phyloP scores from a whole-genome alignment of 805 yeast genomes.

The Grigorovia humatica region DNA sequence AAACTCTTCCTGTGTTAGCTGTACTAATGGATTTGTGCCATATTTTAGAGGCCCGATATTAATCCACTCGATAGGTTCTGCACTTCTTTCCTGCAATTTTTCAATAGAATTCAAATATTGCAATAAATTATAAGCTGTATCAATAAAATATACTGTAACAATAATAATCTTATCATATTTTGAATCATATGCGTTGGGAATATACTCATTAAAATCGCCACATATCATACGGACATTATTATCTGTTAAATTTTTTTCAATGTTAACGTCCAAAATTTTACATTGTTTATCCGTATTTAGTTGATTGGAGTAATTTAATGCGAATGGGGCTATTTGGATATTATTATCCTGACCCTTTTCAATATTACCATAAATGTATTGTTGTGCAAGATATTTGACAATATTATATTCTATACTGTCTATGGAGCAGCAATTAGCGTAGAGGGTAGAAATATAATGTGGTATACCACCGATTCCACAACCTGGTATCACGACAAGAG shows the following conservation, averaged over 20 bases:
- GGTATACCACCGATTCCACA: slow-evolving; percentile 78
- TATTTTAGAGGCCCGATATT: slow-evolving; percentile 89
- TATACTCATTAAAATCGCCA: slow-evolving; percentile 57
- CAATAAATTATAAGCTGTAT: slow-evolving; percentile 82
- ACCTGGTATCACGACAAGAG: slow-evolving; percentile 70
- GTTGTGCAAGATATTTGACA: slow-evolving; percentile 62
- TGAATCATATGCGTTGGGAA: slow-evolving; percentile 12
- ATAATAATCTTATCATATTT: slow-evolving; percentile 41
- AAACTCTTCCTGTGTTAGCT: slow-evolving; percentile 65
- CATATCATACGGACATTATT: slow-evolving; percentile 28
- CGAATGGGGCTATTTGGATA: slow-evolving; percentile 36
- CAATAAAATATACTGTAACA: slow-evolving; percentile 70
- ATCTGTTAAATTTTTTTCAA: slow-evolving; percentile 32
- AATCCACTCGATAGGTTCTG: slow-evolving; percentile 60
- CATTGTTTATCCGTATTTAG: slow-evolving; percentile 36
- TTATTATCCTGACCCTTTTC: slow-evolving; percentile 1
- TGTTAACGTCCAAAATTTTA: slow-evolving; percentile 25
- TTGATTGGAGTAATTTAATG: slow-evolving; percentile 66
- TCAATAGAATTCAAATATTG: slow-evolving; percentile 63
- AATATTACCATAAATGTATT: slow-evolving; percentile 37
- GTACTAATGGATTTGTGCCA: slow-evolving; percentile 74
- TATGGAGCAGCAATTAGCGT: slow-evolving; percentile 38
- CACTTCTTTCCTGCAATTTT: slow-evolving; percentile 29
- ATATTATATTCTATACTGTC: slow-evolving; percentile 71
- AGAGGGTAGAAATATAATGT: slow-evolving; percentile 39